A percentile compares a stretch with the other conserved stretches of the same genome.
These are phyloP conservation scores for Paecilomyces niveus DNA, from an alignment of 2,329 filamentous ascomycete species.

Conservation along the genomic window DNA sequence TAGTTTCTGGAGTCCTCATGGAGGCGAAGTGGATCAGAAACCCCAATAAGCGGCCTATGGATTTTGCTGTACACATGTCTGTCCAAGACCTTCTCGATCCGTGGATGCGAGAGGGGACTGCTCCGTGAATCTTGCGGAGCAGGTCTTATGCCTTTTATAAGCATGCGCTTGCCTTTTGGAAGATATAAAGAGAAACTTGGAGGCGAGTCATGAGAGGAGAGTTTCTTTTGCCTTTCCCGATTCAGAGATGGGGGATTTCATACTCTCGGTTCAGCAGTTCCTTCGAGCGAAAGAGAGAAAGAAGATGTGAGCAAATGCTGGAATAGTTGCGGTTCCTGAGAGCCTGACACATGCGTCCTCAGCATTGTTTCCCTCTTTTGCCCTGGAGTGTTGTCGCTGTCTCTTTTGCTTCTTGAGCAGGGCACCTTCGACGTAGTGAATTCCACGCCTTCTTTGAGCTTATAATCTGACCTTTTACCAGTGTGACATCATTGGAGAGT, in stretches of 20 bases:
- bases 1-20: conserved; percentile 37
- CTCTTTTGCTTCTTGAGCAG: not conserved
- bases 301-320: not conserved
- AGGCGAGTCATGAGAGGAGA: not conserved
- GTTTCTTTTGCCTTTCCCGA: not conserved
- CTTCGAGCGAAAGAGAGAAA: not conserved
- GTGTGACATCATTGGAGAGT: conserved; percentile 36
- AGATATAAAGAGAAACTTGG: conserved; percentile 1
- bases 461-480: conserved; percentile 43
- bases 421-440: conserved; percentile 17
- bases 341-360: not conserved
- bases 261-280: not conserved
- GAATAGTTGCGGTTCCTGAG: not conserved
- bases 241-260: conserved; percentile 1
- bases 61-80: conserved; percentile 19
- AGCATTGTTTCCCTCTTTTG: not conserved
- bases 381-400: not conserved
- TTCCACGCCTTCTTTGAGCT: conserved; percentile 5
- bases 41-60: conserved; percentile 28
- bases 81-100: conserved; percentile 11
- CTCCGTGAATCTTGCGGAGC: conserved; percentile 16
- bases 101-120: not conserved
- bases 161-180: conserved; percentile 16
- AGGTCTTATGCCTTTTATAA: conserved; percentile 18
- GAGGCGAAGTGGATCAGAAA: conserved; percentile 33